Percentiles rank a stretch among this genome's conserved stretches.
Conservation (phyloP, 2,329 filamentous ascomycete species). For the Fusarium begoniae region DNA sequence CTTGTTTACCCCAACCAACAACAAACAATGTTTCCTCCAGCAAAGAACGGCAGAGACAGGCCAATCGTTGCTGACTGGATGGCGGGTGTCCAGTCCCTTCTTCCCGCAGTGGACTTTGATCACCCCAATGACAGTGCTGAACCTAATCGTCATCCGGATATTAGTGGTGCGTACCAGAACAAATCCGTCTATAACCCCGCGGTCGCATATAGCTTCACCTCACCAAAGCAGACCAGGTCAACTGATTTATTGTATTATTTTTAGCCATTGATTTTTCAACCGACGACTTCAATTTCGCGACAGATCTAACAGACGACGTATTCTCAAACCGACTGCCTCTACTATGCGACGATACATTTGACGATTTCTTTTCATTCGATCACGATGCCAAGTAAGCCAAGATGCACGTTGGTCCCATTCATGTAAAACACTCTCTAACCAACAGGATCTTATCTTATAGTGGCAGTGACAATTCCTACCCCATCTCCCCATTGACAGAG, state of each 20-base stretch:
- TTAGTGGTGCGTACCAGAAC: neutral
- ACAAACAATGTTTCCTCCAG: neutral
- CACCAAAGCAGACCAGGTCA: neutral
- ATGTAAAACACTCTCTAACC: neutral
- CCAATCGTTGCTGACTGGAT: neutral
- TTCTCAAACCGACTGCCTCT: neutral
- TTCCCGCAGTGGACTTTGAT: neutral
- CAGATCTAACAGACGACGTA: neutral
- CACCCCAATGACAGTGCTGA: neutral
- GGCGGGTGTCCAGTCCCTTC: constrained; percentile 1
- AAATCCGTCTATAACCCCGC: neutral
- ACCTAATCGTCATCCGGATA: neutral
- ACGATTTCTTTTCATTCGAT: neutral
- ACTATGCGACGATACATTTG: neutral
- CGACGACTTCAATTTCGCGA: neutral
- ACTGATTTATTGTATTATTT: neutral
- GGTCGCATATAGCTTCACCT: neutral
- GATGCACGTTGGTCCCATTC: neutral
- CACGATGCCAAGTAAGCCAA: neutral
- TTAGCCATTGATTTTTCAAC: neutral
- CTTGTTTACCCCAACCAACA: neutral
- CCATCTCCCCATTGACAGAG: neutral
- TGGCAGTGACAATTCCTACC: neutral
- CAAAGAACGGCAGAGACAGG: neutral
- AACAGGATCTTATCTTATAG: neutral